phyloP scores from a whole-genome alignment of 345 rosid species.

The Brassica cretica region DNA sequence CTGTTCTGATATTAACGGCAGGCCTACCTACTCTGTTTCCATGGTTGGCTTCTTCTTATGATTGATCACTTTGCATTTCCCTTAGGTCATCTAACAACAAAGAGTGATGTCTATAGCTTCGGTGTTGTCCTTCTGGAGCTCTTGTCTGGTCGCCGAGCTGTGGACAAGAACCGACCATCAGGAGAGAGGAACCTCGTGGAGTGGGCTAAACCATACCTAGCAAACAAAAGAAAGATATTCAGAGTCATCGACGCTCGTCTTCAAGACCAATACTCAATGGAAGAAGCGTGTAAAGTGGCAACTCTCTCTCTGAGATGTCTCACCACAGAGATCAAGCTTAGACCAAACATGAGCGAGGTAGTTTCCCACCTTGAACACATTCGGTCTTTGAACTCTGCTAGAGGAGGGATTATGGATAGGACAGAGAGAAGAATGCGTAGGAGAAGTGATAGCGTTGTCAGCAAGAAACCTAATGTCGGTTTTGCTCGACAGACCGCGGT shows the following conservation, averaged over 20 bases:
- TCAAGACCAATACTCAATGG: constrained; percentile 79
- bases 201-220: constrained; percentile 86
- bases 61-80: constrained; percentile 9
- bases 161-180: constrained; percentile 90
- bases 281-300: constrained; percentile 40
- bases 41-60: constrained; percentile 64
- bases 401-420: constrained; percentile 17
- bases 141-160: constrained; percentile 87
- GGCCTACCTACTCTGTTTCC: not conserved
- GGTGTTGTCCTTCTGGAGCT: constrained; percentile 95
- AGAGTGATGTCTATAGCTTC: constrained; percentile 93
- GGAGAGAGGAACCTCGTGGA: constrained; percentile 87
- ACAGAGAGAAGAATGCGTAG: constrained; percentile 34
- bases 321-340: constrained; percentile 35
- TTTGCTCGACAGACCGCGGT: constrained; percentile 31
- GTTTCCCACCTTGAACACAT: constrained; percentile 37
- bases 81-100: constrained; percentile 87
- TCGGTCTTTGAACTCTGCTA: constrained; percentile 21
- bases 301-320: constrained; percentile 36
- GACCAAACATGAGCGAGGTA: constrained; percentile 39
- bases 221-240: constrained; percentile 81
- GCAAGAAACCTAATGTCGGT: constrained; percentile 24
- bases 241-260: constrained; percentile 80
- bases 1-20: not conserved
- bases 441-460: constrained; percentile 35